Base-by-base conservation (phyloP, 2,329 filamentous ascomycete genomes). In the Monosporascus sp. region DNA sequence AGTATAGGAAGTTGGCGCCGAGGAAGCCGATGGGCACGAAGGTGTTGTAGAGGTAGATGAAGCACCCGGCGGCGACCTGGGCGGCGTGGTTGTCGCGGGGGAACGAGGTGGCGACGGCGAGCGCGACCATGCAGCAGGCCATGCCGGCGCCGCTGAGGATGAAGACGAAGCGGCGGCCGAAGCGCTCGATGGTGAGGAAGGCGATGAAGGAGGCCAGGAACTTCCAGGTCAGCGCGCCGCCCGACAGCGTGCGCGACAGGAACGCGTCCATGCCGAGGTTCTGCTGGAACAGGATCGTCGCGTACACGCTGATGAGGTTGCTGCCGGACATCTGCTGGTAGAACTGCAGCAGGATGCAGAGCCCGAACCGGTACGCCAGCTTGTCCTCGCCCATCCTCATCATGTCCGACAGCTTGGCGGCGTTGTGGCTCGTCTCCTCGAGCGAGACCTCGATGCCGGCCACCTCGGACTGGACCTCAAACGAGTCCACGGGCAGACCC, bases 1-100 rank as follows among this genome's bases (percentile, higher is more conserved):
- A 80, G 66, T 84, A 85, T 20, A 84, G 70, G 68, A 83, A 84
- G 59, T 81, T 83, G 35, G 79, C 75, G 1, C 81, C 81, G 0
- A 82, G 71, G 68, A 82, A 83, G 0, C 80, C 81, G 53, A 83
- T 78, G 0, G 78, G 79, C 45, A 82, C 78, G 66, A 84, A 84
- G 59, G 78, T 80, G 66, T 83, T 80, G 70, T 81, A 85, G 47
- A 81, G 65, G 65, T 80, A 85, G 48, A 85, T 74, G 65, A 82
- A 82, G 56, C 79, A 73, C 1, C 77, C 78, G 0, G 78, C 78
- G 0, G 73, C 75, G 43, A 82, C 75, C 55, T 78, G 73, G 2
- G 80, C 74, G 2, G 70, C 55, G 3, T 69, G 70, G 65, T 79
- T 78, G 15, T 66, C 64, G 35, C 65, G 69, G 14, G 74, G 71